phyloP scores from a whole-genome alignment of 2,329 filamentous ascomycete genomes.

The Pseudocercospora cruenta region DNA sequence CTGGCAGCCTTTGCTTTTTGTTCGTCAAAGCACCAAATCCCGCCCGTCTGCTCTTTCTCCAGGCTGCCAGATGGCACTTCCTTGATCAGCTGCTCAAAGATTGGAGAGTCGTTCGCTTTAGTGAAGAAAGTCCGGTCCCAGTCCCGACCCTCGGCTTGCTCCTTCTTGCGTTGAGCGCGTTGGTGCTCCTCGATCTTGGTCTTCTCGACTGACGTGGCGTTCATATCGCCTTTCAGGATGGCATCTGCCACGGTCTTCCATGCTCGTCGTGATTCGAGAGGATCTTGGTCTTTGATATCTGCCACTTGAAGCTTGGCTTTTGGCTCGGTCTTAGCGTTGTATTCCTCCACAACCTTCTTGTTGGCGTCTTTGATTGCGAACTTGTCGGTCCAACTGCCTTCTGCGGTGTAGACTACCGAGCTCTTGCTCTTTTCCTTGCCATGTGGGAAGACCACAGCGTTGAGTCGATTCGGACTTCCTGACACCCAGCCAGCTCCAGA shows the following conservation, averaged over 20 bases:
- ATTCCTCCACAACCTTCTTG: conserved; percentile 49
- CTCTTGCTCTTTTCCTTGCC: conserved; percentile 63
- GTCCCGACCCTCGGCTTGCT: conserved; percentile 71
- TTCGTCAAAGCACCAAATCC: conserved; percentile 70
- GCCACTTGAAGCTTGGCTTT: conserved; percentile 71
- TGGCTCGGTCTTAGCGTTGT: conserved; percentile 51
- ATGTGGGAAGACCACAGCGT: conserved; percentile 71
- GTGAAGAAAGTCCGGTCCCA: conserved; percentile 89
- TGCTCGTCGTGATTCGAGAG: conserved; percentile 83
- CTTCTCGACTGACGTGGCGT: conserved; percentile 77
- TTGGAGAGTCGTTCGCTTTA: conserved; percentile 43
- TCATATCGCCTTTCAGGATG: conserved; percentile 82
- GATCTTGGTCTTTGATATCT: conserved; percentile 77
- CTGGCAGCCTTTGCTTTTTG: conserved; percentile 49
- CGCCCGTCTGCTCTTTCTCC: conserved; percentile 68
- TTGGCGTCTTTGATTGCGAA: conserved; percentile 76
- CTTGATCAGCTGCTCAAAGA: conserved; percentile 53
- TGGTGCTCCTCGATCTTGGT: conserved; percentile 88
- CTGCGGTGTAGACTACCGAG: conserved; percentile 75
- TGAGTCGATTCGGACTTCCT: conserved; percentile 92
- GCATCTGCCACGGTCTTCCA: conserved; percentile 85
- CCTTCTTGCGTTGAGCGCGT: conserved; percentile 72
- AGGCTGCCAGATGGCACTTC: conserved; percentile 48
- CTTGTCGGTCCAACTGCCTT: conserved; percentile 86
- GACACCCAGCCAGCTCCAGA: conserved; percentile 91